Conservation (phyloP, 306 rosid genomes). For the Cucurbita moschata region DNA sequence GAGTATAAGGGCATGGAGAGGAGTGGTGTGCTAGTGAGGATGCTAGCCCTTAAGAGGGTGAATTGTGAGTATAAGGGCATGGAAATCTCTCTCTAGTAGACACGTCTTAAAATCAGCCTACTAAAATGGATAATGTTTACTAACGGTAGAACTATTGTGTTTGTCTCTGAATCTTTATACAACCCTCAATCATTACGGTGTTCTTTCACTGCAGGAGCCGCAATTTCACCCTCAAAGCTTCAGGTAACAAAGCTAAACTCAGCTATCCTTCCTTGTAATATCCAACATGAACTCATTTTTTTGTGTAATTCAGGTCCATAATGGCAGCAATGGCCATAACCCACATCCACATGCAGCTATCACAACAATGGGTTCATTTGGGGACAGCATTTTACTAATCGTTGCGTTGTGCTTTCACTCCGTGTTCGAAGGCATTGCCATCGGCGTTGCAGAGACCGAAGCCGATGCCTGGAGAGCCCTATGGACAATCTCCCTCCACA, state of each 20-base stretch:
- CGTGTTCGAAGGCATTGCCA: slow-evolving; percentile 70
- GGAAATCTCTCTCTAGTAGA: no score
- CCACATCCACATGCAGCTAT: slow-evolving; percentile 14
- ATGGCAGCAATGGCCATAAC: slow-evolving; percentile 12
- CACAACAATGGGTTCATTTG: slow-evolving; percentile 32
- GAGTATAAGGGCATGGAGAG: no score
- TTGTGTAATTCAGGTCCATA: slow-evolving; percentile 20
- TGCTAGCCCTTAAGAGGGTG: no score
- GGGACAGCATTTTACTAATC: slow-evolving; percentile 47
- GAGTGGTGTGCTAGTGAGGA: no score
- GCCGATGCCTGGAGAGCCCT: slow-evolving; percentile 70
- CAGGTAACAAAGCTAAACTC: slow-evolving; percentile 12
- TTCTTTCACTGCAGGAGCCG: slow-evolving; percentile 1
- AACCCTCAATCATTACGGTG: not conserved
- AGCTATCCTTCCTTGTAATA: not conserved
- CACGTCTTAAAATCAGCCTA: no score
- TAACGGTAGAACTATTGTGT: no score
- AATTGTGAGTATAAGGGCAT: no score
- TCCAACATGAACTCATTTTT: not conserved
- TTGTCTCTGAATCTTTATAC: not conserved
- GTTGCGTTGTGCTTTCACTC: slow-evolving; percentile 67
- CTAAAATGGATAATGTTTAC: no score
- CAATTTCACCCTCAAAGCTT: slow-evolving; percentile 17
- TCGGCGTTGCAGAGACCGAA: slow-evolving; percentile 53
- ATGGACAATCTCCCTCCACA: slow-evolving; percentile 75